Evolutionary conservation across 257 asterid genomes (phyloP).

Genomic region (Petunia secreta): DNA sequence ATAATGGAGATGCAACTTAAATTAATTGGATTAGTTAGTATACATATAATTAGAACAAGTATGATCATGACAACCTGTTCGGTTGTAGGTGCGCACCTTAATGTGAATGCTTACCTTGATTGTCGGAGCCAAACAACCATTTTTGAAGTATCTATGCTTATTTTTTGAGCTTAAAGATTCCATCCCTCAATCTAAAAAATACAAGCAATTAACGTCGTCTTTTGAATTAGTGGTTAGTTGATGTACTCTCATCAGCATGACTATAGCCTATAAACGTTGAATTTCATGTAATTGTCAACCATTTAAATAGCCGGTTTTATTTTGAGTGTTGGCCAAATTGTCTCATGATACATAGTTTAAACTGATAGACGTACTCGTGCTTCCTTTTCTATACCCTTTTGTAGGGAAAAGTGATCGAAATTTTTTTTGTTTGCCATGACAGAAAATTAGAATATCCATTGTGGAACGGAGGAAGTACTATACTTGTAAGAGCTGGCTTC

Average conservation of each 20-base stretch:
- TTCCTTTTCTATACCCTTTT: too few species aligned
- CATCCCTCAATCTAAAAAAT: background rate
- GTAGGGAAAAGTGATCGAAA: too few species aligned
- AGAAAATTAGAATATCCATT: too few species aligned
- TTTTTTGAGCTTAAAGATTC: background rate
- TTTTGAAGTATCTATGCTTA: background rate
- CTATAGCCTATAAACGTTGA: background rate
- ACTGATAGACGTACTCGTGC: background rate
- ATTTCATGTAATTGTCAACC: background rate
- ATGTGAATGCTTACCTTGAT: constrained; percentile 52
- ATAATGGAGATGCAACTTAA: background rate
- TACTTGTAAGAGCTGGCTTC: too few species aligned
- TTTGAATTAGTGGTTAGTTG: constrained; percentile 7
- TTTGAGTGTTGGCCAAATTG: background rate
- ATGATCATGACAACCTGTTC: constrained; percentile 56
- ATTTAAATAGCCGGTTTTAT: background rate
- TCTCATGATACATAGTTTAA: background rate
- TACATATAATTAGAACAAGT: background rate
- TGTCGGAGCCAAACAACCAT: constrained; percentile 55
- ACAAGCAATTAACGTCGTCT: background rate
- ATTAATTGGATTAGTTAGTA: constrained; percentile 14
- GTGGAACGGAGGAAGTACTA: too few species aligned
- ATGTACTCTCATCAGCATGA: background rate
- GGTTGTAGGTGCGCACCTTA: constrained; percentile 40
- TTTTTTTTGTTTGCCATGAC: too few species aligned